These are phyloP conservation scores for Bathelium albidoporum DNA, from an alignment of 495 filamentous ascomycete species.

Conservation along the genomic window DNA sequence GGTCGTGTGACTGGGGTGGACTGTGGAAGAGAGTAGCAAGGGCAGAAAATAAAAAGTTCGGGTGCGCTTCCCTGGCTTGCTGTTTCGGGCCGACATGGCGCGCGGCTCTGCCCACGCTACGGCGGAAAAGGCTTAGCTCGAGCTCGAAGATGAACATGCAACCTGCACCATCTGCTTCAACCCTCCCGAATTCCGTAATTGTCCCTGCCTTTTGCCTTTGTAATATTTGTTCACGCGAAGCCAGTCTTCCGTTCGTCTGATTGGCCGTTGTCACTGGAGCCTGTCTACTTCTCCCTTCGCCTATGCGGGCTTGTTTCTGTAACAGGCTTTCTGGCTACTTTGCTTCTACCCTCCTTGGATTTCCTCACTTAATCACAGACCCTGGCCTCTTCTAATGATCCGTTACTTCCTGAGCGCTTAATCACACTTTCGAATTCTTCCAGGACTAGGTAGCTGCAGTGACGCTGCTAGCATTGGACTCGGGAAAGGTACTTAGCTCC, in stretches of 20 bases:
- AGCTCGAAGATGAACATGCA: background rate
- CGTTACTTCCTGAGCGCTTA: background rate
- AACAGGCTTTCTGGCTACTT: background rate
- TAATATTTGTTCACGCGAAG: background rate
- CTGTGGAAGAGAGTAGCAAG: background rate
- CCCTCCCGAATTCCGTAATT: background rate
- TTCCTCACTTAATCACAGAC: background rate
- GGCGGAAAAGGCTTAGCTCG: background rate
- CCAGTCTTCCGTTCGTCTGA: background rate
- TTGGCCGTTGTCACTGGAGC: background rate
- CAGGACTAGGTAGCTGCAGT: background rate
- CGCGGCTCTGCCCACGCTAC: background rate
- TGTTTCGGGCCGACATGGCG: background rate
- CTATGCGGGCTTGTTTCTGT: background rate
- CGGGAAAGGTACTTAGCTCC: background rate
- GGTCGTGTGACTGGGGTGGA: background rate
- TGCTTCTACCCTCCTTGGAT: background rate
- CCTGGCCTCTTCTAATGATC: background rate
- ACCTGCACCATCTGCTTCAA: background rate
- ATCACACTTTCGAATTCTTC: background rate
- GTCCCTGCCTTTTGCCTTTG: background rate
- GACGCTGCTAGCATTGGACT: background rate
- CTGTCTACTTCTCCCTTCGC: background rate
- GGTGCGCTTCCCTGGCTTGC: background rate
- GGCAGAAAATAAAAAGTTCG: background rate